These are phyloP conservation scores for Aquilaria agallochum DNA, from an alignment of 441 rosid genomes.

Conservation along the genomic window DNA sequence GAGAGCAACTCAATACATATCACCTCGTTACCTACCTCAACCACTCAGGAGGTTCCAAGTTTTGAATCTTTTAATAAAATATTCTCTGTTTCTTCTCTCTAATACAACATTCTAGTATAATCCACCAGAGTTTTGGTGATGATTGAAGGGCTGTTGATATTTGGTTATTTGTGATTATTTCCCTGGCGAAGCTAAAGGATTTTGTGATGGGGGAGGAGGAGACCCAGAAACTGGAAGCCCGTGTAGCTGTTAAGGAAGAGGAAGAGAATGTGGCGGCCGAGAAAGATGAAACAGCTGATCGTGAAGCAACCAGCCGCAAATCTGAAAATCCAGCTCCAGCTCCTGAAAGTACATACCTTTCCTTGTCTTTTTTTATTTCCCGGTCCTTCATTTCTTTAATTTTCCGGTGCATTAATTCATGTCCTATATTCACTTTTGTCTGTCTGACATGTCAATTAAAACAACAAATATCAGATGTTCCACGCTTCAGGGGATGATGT, in stretches of 20 bases:
- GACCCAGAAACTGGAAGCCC: constrained; percentile 16
- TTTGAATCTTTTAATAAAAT: not conserved
- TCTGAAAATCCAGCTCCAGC: constrained; percentile 11
- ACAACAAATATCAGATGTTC: too few species aligned
- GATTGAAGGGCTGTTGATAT: not conserved
- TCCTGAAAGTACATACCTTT: constrained; percentile 12
- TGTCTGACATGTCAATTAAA: not conserved
- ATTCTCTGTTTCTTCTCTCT: not conserved
- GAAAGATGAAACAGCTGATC: not conserved
- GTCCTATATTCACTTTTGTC: not conserved
- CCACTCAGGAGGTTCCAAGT: constrained; percentile 8
- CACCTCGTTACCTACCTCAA: constrained; percentile 15
- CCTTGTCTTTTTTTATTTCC: not conserved
- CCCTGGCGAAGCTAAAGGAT: constrained; percentile 26
- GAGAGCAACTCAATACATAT: too few species aligned
- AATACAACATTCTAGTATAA: not conserved
- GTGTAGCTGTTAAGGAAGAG: constrained; percentile 13
- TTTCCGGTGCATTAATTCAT: not conserved
- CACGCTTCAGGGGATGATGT: too few species aligned
- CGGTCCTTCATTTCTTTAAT: not conserved
- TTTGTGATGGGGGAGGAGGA: constrained; percentile 31
- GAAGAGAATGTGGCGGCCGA: constrained; percentile 13
- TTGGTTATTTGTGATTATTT: not conserved
- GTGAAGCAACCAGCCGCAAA: not conserved
- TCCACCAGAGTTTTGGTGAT: not conserved